phyloP scores from a whole-genome alignment of 208 protist species.

The Blastocrithidia nonstop region DNA sequence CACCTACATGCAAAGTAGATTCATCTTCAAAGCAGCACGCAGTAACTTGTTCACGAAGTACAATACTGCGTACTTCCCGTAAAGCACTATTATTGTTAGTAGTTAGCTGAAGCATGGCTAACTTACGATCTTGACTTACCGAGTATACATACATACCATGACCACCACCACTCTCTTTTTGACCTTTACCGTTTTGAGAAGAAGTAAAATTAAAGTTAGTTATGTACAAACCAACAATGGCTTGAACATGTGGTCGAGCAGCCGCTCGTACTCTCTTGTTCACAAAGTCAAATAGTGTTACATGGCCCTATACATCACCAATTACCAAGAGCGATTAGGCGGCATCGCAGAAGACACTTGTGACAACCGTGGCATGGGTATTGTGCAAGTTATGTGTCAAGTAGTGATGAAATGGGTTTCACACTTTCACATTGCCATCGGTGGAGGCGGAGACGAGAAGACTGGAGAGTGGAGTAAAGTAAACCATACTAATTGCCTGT shows the following conservation, averaged over 20 bases:
- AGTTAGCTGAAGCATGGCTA: conserved; percentile 24
- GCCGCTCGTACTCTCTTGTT: conserved; percentile 33
- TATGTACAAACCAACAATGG: conserved; percentile 66
- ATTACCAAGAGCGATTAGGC: conserved; percentile 40
- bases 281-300: conserved; percentile 72
- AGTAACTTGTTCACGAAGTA: conserved; percentile 62
- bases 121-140: conserved; percentile 56
- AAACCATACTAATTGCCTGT: conserved; percentile 70
- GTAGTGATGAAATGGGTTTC: conserved; percentile 82
- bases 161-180: too few species aligned
- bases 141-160: conserved; percentile 19
- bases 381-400: conserved; percentile 76
- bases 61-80: conserved; percentile 40
- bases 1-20: conserved; percentile 37
- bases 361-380: conserved; percentile 30
- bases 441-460: conserved; percentile 68
- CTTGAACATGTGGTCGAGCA: conserved; percentile 57
- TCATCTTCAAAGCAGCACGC: conserved; percentile 41
- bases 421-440: conserved; percentile 75
- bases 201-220: too few species aligned
- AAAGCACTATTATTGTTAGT: conserved; percentile 10
- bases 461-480: conserved; percentile 47
- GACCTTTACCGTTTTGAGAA: too few species aligned
- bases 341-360: conserved; percentile 45
- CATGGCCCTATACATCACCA: conserved; percentile 73